A percentile compares a stretch with the other conserved stretches of the same genome.
Evolutionary conservation across 73 alveolate genomes (phyloP).

Genomic region (Blepharisma stoltei): DNA sequence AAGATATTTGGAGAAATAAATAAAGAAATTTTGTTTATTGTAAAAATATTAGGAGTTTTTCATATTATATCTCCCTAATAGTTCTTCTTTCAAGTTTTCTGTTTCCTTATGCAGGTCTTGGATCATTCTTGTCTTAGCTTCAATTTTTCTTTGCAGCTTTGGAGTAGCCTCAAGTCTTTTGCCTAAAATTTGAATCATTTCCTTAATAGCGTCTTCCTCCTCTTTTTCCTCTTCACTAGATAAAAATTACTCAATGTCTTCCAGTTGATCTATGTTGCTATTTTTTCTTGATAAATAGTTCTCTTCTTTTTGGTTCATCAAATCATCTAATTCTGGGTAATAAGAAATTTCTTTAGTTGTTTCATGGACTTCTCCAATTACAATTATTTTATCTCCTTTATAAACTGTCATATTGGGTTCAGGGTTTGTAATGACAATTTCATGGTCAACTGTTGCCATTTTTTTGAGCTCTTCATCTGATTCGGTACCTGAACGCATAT

Average conservation of each 20-base stretch:
- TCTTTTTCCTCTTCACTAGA: neutral
- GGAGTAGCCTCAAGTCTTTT: neutral
- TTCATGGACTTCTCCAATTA: neutral
- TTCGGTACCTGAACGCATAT: too few species aligned
- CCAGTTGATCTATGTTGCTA: neutral
- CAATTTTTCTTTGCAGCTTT: slow-evolving; percentile 5
- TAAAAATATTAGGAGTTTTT: slow-evolving; percentile 52
- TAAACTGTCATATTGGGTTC: neutral
- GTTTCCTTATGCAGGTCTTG: slow-evolving; percentile 16
- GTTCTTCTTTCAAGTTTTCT: neutral
- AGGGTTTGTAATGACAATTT: slow-evolving; percentile 9
- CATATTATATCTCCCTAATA: slow-evolving; percentile 32
- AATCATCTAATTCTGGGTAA: neutral
- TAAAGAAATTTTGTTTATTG: slow-evolving; percentile 46
- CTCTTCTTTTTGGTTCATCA: neutral
- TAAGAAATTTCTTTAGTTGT: neutral
- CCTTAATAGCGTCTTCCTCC: neutral
- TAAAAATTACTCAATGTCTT: slow-evolving; percentile 1
- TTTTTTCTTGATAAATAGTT: neutral
- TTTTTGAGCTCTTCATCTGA: too few species aligned
- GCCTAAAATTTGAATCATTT: neutral
- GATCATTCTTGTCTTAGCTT: neutral
- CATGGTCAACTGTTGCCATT: neutral
- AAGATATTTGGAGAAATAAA: neutral
- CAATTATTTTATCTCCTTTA: neutral